Evolutionary conservation across 163 green algal genomes (phyloP), one percentile per base, ranked within the genome.

Genomic region (Trebouxiophyceae sp.): DNA sequence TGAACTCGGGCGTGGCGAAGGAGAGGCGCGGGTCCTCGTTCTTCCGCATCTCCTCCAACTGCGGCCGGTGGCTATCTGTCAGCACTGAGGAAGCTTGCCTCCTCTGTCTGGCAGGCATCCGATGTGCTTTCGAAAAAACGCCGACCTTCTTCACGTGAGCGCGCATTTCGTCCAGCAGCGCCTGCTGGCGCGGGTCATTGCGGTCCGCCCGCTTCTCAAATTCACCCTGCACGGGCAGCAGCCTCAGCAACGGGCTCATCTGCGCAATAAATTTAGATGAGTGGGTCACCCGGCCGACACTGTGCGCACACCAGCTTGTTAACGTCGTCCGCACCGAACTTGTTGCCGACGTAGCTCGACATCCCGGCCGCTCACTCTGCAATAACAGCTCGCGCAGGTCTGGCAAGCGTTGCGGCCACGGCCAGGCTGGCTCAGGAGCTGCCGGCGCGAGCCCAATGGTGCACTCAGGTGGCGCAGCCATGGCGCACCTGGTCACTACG

Each of bases 1-100:
- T 95, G 80, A 97, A 97, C 75, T 97, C 91, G 3, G 91, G 91
- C 16, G 91, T 97, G 30, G 85, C 91, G 64, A 97, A 97, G 33
- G 78, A 93, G 2, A 97, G 76, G 4, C 91, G 75, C 0, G 91
- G 91, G 71, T 97, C 91, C 68, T 96, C 88, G 60, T 92, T 84
- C 64, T 89, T 85, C 8, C 84, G 74, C 69, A 89, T 74, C 6
- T 96, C 84, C 73, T 95, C 84, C 45, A 97, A 73, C 87, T 96
- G 80, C 57, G 56, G 1, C 7, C 26, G 6, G 3, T 1, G 29
- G 28, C 5, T 31, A 62, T 12, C 4, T 60, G 27, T 33, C 6
- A 16, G n/a, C 33, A 33, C n/a, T n/a, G 26, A 6, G 24, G 32
- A 33, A 24, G 24, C 26, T 60, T 7, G 39, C 8, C 7, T 7